Conservation (phyloP, 2,329 filamentous ascomycete species). For the Truncatella angustata region DNA sequence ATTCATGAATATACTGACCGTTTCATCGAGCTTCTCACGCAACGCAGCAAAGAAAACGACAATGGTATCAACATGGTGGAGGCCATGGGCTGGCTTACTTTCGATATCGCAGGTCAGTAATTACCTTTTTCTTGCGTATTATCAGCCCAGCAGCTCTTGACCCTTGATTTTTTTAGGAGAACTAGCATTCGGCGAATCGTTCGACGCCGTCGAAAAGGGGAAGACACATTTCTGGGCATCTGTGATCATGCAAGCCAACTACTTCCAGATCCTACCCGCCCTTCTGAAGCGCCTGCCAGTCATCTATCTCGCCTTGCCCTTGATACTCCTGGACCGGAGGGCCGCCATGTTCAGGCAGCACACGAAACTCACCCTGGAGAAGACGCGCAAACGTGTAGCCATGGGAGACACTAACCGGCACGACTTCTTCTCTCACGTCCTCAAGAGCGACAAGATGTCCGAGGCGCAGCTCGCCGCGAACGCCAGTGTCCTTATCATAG, state of each 20-base stretch:
- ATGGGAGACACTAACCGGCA: slow-evolving; percentile 10
- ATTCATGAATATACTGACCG: slow-evolving; percentile 28
- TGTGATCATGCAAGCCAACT: not conserved
- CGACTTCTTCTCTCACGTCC: slow-evolving; percentile 3
- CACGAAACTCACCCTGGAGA: not conserved
- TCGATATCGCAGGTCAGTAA: slow-evolving; percentile 30
- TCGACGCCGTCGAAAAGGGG: not conserved
- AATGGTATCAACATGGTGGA: slow-evolving; percentile 22
- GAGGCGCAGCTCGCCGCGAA: not conserved
- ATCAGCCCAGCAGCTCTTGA: no score
- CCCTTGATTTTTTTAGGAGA: no score
- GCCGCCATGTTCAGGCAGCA: not conserved
- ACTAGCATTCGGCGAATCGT: slow-evolving; percentile 15
- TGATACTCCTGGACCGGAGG: not conserved
- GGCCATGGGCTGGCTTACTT: slow-evolving; percentile 24
- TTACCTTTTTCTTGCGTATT: no score
- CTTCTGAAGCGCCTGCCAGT: not conserved
- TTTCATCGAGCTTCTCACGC: slow-evolving; percentile 24
- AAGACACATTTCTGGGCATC: not conserved
- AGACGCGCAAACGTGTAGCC: not conserved
- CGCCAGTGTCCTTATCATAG: slow-evolving; percentile 3
- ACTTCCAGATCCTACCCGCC: not conserved
- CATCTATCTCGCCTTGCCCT: not conserved
- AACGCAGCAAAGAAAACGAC: slow-evolving; percentile 14
- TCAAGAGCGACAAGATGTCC: not conserved